Evolutionary conservation across 192 early-diverging fungal genomes (phyloP), one percentile per base, ranked within the genome.

Genomic region (Cetraspora pellucida): DNA sequence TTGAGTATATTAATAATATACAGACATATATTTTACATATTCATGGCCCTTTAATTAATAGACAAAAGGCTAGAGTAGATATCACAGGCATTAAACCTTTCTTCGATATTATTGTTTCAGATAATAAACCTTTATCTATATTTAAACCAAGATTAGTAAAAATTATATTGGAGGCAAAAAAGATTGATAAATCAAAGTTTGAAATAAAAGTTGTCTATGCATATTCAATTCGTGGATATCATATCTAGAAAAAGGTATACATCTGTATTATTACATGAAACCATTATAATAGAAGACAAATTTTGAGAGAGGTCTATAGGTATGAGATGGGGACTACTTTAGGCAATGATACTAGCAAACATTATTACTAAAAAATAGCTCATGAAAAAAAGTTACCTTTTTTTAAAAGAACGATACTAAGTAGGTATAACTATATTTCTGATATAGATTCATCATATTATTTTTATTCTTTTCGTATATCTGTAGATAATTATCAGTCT

Each of bases 71-170:
- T n/a, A 68, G 10, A 2, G 66, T 68, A 23, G 37, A 68, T 68
- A 68, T 68, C 45, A 68, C 66, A 68, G 70, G 52, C 19, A 72
- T 72, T n/a, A 72, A 72, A 55, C 52, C 70, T 19, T 72, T 72
- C 70, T 72, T 72, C 31, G 70, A 72, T 72, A 21, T 54, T 5
- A 14, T 28, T 16, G 52, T 72, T 0, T 28, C 70, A 7, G 52
- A 52, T 21, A 2, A 9, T 1, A 30, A 6, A 66, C 25, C 64
- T 27, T 66, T 44, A 46, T 47, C 65, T 45, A 28, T 45, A 67
- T 67, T 67, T 10, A 67, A 67, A n/a, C n/a, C n/a, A n/a, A n/a
- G n/a, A n/a, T n/a, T n/a, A n/a, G n/a, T n/a, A n/a, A n/a, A n/a
- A n/a, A n/a, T n/a, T n/a, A n/a, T n/a, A n/a, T n/a, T n/a, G n/a